Evolutionary conservation across 495 filamentous ascomycete genomes (phyloP), one percentile per base, ranked within the genome.

Genomic region (Neurospora hispaniola): DNA sequence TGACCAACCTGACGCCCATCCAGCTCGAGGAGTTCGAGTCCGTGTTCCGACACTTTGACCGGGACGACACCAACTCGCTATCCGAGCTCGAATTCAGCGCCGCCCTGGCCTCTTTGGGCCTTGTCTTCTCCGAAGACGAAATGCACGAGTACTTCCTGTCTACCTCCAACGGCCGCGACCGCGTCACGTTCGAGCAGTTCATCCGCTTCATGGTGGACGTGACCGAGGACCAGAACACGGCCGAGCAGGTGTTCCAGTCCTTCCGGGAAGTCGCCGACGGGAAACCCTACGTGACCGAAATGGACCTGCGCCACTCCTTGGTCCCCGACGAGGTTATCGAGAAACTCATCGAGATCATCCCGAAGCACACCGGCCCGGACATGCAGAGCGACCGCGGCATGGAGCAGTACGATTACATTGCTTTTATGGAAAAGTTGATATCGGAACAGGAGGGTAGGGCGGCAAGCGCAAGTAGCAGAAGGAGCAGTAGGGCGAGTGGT

Each of bases 161-260:
- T 35, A 94, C 93, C n/a, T 93, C 92, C 72, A 91, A 84, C 39
- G 89, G 90, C 2, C 85, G 87, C 12, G 86, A 89, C 75, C 87
- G 90, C 73, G 96, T 99, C 70, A 95, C 92, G 10, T 99, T 99
- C 79, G 96, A 99, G 83, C 96, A 98, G 81, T 99, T 99, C 79
- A 99, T 99, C 81, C 88, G 92, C 31, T 99, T 98, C 84, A 99
- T 99, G 96, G 96, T 99, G 9, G 93, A 94, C 76, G 95, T 97
- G 46, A 98, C 96, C 1, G 96, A 99, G 81, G 96, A 99, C 78
- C 96, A 99, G 81, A 97, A 98, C 77, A 97, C 94, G 20, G 96
- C 96, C 27, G 96, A 97, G 82, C 96, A 99, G 79, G 96, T 98
- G 0, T 98, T 94, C 82, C 96, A 98, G 82, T 93, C 90, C 78